Conservation (phyloP, 176 grass and related monocot genomes). For the Pontederia crassipes region DNA sequence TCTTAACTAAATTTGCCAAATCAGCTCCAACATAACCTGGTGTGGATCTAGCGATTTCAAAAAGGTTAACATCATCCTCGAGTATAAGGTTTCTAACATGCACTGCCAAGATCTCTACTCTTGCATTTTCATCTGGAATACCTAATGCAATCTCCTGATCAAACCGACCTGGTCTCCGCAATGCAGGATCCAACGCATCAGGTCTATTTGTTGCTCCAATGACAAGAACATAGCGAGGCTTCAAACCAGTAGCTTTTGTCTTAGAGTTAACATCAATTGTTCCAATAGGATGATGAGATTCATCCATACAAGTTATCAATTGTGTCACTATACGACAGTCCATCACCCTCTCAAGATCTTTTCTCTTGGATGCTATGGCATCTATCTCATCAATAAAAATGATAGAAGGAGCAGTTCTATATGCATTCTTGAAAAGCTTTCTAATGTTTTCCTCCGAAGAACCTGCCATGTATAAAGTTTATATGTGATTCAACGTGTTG, state of each 20-base stretch:
- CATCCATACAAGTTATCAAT: slow-evolving; percentile 95
- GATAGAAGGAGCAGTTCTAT: slow-evolving; percentile 82
- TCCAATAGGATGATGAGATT: slow-evolving; percentile 54
- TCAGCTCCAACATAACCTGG: slow-evolving; percentile 95
- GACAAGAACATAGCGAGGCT: slow-evolving; percentile 79
- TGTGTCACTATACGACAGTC: slow-evolving; percentile 83
- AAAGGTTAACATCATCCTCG: slow-evolving; percentile 64
- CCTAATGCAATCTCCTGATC: slow-evolving; percentile 77
- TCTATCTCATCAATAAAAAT: slow-evolving; percentile 97
- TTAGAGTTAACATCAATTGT: slow-evolving; percentile 11
- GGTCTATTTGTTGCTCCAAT: slow-evolving; percentile 97
- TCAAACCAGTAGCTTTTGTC: slow-evolving; percentile 47
- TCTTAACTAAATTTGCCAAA: slow-evolving; percentile 68
- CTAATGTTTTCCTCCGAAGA: slow-evolving; percentile 88
- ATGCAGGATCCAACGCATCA: slow-evolving; percentile 83
- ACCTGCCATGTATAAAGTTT: slow-evolving; percentile 28
- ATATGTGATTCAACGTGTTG: not conserved
- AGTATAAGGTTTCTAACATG: slow-evolving; percentile 56
- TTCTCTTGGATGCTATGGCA: slow-evolving; percentile 95
- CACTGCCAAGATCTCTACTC: slow-evolving; percentile 63
- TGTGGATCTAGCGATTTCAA: slow-evolving; percentile 78
- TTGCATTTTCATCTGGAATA: slow-evolving; percentile 79
- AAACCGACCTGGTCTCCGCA: slow-evolving; percentile 82
- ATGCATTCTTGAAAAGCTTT: slow-evolving; percentile 80
- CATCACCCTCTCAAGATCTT: slow-evolving; percentile 79